Conservation (phyloP, 2,329 filamentous ascomycete genomes). For the Hypoxylon sp. region DNA sequence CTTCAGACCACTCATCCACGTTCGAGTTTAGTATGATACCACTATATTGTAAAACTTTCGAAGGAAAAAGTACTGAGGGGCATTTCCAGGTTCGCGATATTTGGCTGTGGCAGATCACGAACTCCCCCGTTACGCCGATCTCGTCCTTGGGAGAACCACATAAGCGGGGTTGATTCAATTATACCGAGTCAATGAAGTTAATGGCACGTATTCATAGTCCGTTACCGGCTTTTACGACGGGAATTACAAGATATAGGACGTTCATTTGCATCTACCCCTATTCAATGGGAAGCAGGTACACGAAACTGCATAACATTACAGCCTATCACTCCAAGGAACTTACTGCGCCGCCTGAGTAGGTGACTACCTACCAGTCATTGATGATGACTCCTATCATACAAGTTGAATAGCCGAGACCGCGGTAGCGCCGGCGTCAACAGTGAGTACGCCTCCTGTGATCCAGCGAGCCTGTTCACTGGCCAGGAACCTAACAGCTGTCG, state of each 20-base stretch:
- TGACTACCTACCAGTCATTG: neutral
- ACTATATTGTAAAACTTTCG: neutral
- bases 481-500: conserved; percentile 59
- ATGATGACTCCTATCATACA: conserved; percentile 23
- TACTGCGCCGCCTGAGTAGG: too few relatives aligned
- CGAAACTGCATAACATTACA: neutral
- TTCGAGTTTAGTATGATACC: neutral
- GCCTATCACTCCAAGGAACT: neutral
- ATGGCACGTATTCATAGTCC: neutral
- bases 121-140: conserved; percentile 18
- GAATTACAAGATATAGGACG: conserved; percentile 6
- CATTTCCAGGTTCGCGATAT: neutral
- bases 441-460: conserved; percentile 61
- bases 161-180: conserved; percentile 20
- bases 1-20: neutral
- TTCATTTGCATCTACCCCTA: neutral
- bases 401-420: conserved; percentile 47
- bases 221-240: conserved; percentile 23
- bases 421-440: conserved; percentile 61
- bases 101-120: neutral
- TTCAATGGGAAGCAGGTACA: neutral
- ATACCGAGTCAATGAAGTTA: conserved; percentile 16
- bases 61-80: neutral
- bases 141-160: conserved; percentile 10
- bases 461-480: conserved; percentile 60